Evolutionary conservation across 768 basidiomycete species (phyloP).

Genomic region (Coprinopsis cinerea): DNA sequence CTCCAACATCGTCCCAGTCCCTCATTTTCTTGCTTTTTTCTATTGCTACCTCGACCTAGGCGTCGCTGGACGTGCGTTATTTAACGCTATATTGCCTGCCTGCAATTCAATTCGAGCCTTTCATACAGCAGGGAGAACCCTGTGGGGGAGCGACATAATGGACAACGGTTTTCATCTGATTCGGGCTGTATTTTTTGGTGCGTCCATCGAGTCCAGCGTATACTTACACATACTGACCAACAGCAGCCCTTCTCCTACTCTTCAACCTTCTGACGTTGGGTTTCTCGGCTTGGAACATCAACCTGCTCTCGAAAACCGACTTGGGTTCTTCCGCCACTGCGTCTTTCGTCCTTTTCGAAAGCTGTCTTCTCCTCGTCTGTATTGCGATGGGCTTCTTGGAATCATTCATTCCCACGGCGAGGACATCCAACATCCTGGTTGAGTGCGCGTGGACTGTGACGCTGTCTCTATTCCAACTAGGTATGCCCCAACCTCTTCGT

Average conservation of each 20-base stretch:
- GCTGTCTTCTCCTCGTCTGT: slow-evolving; percentile 31
- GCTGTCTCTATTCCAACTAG: slow-evolving; percentile 44
- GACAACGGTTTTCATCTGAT: slow-evolving; percentile 50
- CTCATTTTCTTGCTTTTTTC: not conserved
- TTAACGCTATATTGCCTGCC: no score
- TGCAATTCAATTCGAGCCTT: no score
- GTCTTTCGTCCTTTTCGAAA: slow-evolving; percentile 43
- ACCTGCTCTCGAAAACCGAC: slow-evolving; percentile 28
- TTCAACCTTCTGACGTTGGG: slow-evolving; percentile 46
- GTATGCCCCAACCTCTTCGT: slow-evolving; percentile 25
- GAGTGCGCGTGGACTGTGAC: slow-evolving; percentile 55
- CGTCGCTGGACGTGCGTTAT: no score
- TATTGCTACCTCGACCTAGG: no score
- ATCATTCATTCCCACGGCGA: slow-evolving; percentile 27
- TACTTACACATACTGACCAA: not conserved
- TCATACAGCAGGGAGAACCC: no score
- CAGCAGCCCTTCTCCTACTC: slow-evolving; percentile 41
- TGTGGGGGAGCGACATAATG: no score
- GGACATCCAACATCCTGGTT: slow-evolving; percentile 36
- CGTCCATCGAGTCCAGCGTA: slow-evolving; percentile 15
- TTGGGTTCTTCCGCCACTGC: slow-evolving; percentile 42
- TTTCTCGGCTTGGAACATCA: slow-evolving; percentile 56
- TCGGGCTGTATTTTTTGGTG: slow-evolving; percentile 55
- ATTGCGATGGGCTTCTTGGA: slow-evolving; percentile 33
- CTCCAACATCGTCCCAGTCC: not conserved